Base-by-base conservation (phyloP, 2,329 filamentous ascomycete genomes). In the Arachnomyces sp. region DNA sequence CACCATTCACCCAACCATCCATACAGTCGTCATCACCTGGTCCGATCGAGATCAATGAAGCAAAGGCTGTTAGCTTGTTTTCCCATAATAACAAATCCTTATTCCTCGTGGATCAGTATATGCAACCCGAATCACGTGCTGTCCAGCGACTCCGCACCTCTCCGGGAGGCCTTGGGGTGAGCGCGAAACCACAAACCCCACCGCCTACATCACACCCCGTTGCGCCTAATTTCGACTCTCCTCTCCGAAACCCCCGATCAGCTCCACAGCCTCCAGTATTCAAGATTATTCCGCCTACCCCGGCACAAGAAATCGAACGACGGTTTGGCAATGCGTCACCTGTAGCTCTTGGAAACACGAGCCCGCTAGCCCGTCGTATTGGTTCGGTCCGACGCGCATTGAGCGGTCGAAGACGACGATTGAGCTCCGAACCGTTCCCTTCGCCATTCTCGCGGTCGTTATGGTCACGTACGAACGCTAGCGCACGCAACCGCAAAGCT, bases 51-150 rank as follows among this genome's bases (percentile, higher is more conserved):
- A 69, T 81, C 38, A 74, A 68, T 43, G 76, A 81, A 54, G 78
- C 77, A 7, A 77, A 67, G 31, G 75, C 74, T 8, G 67, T 82
- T 11, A 74, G 67, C 43, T 70, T 80, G 28, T 80, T 73, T 45
- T 71, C 77, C 2, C 78, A 81, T 57, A 77, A 77, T 56, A 82
- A 81, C 47, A 63, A 75, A 32, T 80, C 76, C 5, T 58, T 81
- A 4, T 61, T 81, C n/a, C 58, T 81, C n/a, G 73, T 82, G n/a
- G 73, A 81, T 49, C 71, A 76, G 40, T 54, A 58, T 34, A 48
- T 56, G 34, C 54, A 58, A 17, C 40, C 49, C 7, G 55, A 58
- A 31, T 54, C 59, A 7, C 55, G 43, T 12, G 53, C 51, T 16
- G 53, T 60, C n/a, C 56, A 51, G 32, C 49, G 48, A 11, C 45